Base-by-base conservation (phyloP, 176 grass and related monocot genomes). In the Elymus sibiricus region DNA sequence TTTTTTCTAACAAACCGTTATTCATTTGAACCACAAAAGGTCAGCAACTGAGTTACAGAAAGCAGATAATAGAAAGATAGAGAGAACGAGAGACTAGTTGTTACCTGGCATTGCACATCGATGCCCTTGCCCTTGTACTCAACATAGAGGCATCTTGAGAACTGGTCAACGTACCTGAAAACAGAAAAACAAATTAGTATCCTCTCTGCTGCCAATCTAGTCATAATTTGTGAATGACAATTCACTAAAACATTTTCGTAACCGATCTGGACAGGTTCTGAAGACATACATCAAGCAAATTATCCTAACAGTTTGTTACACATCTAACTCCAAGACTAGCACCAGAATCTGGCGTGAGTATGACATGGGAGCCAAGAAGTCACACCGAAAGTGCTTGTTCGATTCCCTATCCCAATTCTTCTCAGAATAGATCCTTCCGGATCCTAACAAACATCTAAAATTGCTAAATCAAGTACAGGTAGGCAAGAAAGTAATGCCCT, bases 51-150 rank as follows among this genome's bases (percentile, higher is more conserved):
- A 19, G 49, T 53, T 53, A 19, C 19, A 53, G 46, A 53, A 53
- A 53, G 49, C 49, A 53, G 16, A 0, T 53, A 53, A 53, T 2
- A 53, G 49, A 6, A n/a, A 46, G 27, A 44, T 25, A 46, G 60
- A 31, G 35, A 80, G n/a, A 81, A 83, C 83, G 40, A 67, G 27
- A 76, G 64, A 70, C 7, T 66, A 83, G 53, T 73, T 37, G 6
- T 73, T 88, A 98, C 93, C 93, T 95, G 91, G 79, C 95, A 98
- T 76, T 98, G 95, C 71, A 98, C 95, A 91, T 98, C 93, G 69
- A 98, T 98, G 44, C 95, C 95, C 89, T 90, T 98, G 89, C 86
- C 85, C 82, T 93, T 98, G 82, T 98, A 98, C 81, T 95, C 95
- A 55, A 95, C 93, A 85, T 91, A 89, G 10, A 98, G 91, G 77